These are phyloP conservation scores for Basidioascus undulatus DNA, from an alignment of 768 basidiomycete genomes.

Conservation along the genomic window DNA sequence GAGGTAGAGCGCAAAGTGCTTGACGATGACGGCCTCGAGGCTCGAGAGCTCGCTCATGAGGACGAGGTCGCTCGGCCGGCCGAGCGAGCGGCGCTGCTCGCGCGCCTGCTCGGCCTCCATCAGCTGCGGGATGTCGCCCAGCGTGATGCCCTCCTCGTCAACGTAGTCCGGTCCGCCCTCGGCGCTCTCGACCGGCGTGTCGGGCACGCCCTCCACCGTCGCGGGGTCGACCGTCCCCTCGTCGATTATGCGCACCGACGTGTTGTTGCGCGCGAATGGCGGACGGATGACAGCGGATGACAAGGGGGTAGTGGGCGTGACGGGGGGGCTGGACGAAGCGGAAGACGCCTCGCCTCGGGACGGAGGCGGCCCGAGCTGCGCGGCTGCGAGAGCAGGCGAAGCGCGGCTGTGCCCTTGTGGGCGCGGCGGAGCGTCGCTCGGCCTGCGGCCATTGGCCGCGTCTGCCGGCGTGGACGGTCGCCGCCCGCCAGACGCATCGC, in stretches of 20 bases:
- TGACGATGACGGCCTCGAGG: slow-evolving; percentile 70
- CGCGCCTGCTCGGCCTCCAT: slow-evolving; percentile 79
- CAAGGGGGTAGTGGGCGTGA: slow-evolving; percentile 1
- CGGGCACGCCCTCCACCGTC: slow-evolving; percentile 7
- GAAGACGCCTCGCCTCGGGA: no score
- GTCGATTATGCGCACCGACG: slow-evolving; percentile 70
- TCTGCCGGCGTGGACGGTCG: background rate
- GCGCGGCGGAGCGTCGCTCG: background rate
- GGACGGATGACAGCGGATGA: slow-evolving; percentile 31
- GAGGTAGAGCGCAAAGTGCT: slow-evolving; percentile 64
- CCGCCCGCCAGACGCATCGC: no score
- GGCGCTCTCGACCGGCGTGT: slow-evolving; percentile 5
- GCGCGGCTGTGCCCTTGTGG: background rate
- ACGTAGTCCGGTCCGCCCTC: slow-evolving; percentile 7
- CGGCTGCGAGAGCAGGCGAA: background rate
- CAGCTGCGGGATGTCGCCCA: slow-evolving; percentile 80
- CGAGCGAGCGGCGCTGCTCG: slow-evolving; percentile 60
- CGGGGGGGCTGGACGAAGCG: no score
- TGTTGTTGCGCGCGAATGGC: slow-evolving; percentile 49
- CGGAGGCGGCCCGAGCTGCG: background rate
- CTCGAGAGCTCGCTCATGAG: slow-evolving; percentile 62
- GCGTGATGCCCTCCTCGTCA: slow-evolving; percentile 62
- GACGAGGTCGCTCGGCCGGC: slow-evolving; percentile 51
- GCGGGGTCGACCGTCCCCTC: slow-evolving; percentile 37
- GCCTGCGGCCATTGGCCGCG: background rate